Evolutionary conservation across 2,329 filamentous ascomycete species (phyloP), one percentile per base, ranked within the genome.

Genomic region (Davidsoniella australis): DNA sequence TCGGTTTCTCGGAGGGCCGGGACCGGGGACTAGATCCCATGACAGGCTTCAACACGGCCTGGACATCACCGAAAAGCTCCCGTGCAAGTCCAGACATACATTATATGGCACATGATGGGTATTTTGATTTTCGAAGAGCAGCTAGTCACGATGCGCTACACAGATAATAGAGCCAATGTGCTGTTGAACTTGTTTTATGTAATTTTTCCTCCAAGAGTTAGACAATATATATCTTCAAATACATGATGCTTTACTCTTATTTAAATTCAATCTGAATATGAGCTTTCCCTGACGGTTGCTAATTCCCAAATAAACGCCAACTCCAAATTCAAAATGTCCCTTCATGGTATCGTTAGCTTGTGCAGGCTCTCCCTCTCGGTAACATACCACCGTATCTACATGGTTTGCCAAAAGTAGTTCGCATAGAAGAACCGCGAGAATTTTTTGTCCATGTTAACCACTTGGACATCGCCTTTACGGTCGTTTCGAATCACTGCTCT

Each of bases 391-490:
- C 3, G 12, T 12, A 33, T 33, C 29, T 33, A 93, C 62, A 95
- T 70, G 26, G 80, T 89, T 59, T 86, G 75, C 91, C 91, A 98
- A 61, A 96, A 93, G 63, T 94, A 94, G 59, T 94, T 93, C 18
- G 88, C 85, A 60, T 95, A 94, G 61, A 93, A 95, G 63, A 83
- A 89, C 54, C 80, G 75, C 52, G 85, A 89, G 63, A 94, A 88
- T 67, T 91, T 94, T 58, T 83, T 80, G 58, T 96, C 88, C 62
- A 98, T 80, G 59, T 94, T 94, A 53, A 98, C 81, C 45, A 96
- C 85, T 62, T 94, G 85, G 47, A 96, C 86, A 62, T 96, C 88
- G 7, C 87, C 88, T 68, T 87, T 89, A 56, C 78, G 73, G 53
- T 80, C 80, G 61, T 94, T 95, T 54, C 86, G 71, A 56, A 96